phyloP scores from a whole-genome alignment of 768 basidiomycete species.

The Russula foetens region DNA sequence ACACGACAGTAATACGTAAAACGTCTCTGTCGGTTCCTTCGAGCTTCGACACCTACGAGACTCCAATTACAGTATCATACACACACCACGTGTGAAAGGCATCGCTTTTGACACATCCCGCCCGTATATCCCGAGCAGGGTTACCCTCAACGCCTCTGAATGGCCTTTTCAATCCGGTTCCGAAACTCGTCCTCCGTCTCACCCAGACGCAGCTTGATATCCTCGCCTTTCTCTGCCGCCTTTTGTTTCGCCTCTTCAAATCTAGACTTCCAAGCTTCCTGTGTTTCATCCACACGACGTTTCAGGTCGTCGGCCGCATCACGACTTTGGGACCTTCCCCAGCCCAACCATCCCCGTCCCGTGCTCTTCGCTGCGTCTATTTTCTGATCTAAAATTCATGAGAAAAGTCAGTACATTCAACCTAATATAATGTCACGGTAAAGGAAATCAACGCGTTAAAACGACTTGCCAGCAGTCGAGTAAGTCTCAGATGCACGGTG shows the following conservation, averaged over 20 bases:
- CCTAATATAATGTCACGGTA: neutral
- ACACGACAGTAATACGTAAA: neutral
- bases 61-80: neutral
- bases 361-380: constrained; percentile 10
- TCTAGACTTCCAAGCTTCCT: constrained; percentile 5
- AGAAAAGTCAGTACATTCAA: neutral
- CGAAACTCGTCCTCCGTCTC: constrained; percentile 18
- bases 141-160: constrained; percentile 3
- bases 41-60: neutral
- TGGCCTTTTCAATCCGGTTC: constrained; percentile 11
- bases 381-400: neutral
- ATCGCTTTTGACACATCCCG: neutral
- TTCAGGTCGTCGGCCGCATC: constrained; percentile 10
- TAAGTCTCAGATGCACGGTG: neutral
- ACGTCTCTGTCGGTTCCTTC: too few species aligned
- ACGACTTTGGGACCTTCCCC: constrained; percentile 10
- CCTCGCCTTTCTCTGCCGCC: constrained; percentile 14
- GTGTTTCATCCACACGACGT: constrained; percentile 12
- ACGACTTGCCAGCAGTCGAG: neutral
- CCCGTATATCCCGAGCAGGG: too few species aligned
- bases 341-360: constrained; percentile 9
- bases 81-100: neutral
- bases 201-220: constrained; percentile 6
- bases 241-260: constrained; percentile 15
- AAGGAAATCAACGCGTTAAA: neutral